Base-by-base conservation (phyloP, 1,284 basidiomycete genomes). In the Butyriboletus appendiculatus region DNA sequence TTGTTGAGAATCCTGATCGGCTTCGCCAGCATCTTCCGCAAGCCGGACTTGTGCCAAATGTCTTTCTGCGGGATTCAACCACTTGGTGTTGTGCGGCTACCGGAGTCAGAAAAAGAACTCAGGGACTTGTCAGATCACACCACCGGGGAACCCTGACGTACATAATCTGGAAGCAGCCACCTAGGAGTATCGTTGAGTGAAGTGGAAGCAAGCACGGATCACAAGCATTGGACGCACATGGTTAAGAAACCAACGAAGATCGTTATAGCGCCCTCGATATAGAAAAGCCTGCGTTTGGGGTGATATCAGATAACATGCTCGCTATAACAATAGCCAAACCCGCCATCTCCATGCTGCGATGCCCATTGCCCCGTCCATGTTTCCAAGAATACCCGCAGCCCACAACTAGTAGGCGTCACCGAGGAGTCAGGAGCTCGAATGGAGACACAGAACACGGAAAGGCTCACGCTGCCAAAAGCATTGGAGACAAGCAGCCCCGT, bases 21-120 rank as follows among this genome's bases (percentile, higher is more conserved):
- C 82, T 69, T 88, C 86, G 2, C 87, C 87, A n/a, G 81, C 83
- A 64, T 92, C 89, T 65, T 91, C 88, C 0, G 85, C 79, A 32
- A 92, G 77, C 8, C 90, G 81, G 1, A 82, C 81, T 63, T 87
- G 85, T 2, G 90, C 90, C 8, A 92, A 76, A n/a, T 79, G 78
- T 24, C 78, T 76, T 61, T 92, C 86, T 10, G 75, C 74, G 0
- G 74, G 69, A 22, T 76, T 73, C 58, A 92, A 73, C 77, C 88
- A 89, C 34, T 77, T 75, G 1, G 89, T 89, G 63, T 90, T 91
- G 48, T 80, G 64, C 2, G 84, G 84, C 83, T 86, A 40, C 33
- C 15, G 5, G 20, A 24, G 16, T 12, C 26, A 20, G 5, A 33
- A 18, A n/a, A 30, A 26, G 11, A 16, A 10, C 6, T 58, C 39